Evolutionary conservation across 139 green algal genomes (phyloP).

Genomic region (Deuterostichococcus epilithicus): DNA sequence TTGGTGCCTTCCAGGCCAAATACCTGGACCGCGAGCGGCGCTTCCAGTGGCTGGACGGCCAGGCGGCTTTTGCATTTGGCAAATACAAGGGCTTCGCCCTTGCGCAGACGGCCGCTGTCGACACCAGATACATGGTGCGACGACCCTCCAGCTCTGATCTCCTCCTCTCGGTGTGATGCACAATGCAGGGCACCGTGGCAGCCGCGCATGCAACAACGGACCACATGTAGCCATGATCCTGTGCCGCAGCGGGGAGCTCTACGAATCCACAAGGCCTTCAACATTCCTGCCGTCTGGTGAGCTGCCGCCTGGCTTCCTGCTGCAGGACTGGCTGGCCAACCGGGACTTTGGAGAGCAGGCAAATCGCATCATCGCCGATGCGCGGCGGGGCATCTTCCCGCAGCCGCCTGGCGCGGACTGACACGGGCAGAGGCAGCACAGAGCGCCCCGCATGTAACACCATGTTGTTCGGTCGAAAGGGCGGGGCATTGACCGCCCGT

Average conservation of each 20-base stretch:
- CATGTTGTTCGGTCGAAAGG: no score
- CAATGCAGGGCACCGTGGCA: no score
- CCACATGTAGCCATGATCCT: no score
- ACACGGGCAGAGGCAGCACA: not conserved
- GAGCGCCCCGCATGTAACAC: no score
- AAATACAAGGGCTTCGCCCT: not conserved
- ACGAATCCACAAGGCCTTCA: no score
- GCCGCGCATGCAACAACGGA: no score
- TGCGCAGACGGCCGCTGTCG: not conserved
- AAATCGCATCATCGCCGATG: not conserved
- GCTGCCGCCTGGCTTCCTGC: not conserved
- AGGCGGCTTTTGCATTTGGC: not conserved
- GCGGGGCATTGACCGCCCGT: no score
- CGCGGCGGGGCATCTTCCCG: not conserved
- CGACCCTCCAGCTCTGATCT: no score
- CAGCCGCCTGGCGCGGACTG: not conserved
- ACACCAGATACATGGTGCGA: not conserved
- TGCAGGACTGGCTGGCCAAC: not conserved
- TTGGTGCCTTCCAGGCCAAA: not conserved
- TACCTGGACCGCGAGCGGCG: not conserved
- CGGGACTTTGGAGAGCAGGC: not conserved
- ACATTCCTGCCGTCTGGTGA: no score
- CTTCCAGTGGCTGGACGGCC: not conserved
- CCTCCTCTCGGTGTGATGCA: no score
- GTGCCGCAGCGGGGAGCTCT: no score